Evolutionary conservation across 2,329 filamentous ascomycete genomes (phyloP).

Genomic region (Aspergillus sp.): DNA sequence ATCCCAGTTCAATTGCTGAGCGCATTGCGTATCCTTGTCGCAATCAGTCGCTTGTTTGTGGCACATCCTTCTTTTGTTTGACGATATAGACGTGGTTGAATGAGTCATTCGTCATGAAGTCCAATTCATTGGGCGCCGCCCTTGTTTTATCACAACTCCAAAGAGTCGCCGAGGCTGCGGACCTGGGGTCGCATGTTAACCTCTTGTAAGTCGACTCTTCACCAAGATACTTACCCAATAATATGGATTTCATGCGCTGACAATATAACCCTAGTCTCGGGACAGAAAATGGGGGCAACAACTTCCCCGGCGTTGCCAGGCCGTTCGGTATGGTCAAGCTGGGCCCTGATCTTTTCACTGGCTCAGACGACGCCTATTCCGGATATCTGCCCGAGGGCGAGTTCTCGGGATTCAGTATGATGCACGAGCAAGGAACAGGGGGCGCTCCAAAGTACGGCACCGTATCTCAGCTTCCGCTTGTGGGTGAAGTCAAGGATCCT

Average conservation of each 20-base stretch:
- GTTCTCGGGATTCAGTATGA: slow-evolving; percentile 62
- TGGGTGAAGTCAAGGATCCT: slow-evolving; percentile 54
- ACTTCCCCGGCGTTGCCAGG: slow-evolving; percentile 43
- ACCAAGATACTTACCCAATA: neutral
- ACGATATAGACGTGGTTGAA: neutral
- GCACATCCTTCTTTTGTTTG: neutral
- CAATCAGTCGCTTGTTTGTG: neutral
- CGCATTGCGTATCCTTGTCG: neutral
- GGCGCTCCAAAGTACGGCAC: slow-evolving; percentile 71
- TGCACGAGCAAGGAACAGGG: slow-evolving; percentile 67
- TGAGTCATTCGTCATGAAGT: slow-evolving; percentile 10
- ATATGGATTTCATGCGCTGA: neutral
- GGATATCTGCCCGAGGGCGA: slow-evolving; percentile 47
- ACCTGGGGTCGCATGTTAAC: slow-evolving; percentile 28
- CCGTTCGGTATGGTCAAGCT: slow-evolving; percentile 47
- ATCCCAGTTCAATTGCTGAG: neutral
- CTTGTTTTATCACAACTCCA: slow-evolving; percentile 18
- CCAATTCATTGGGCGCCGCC: slow-evolving; percentile 2
- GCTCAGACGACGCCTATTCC: slow-evolving; percentile 41
- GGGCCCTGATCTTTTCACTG: slow-evolving; percentile 41
- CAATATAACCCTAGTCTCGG: slow-evolving; percentile 23
- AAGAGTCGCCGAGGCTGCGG: slow-evolving; percentile 14
- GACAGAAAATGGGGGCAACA: slow-evolving; percentile 39
- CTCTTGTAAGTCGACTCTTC: slow-evolving; percentile 25
- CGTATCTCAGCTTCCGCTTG: slow-evolving; percentile 59